Conservation (phyloP, 208 protist species). For the Trypanosoma platydactyli region DNA sequence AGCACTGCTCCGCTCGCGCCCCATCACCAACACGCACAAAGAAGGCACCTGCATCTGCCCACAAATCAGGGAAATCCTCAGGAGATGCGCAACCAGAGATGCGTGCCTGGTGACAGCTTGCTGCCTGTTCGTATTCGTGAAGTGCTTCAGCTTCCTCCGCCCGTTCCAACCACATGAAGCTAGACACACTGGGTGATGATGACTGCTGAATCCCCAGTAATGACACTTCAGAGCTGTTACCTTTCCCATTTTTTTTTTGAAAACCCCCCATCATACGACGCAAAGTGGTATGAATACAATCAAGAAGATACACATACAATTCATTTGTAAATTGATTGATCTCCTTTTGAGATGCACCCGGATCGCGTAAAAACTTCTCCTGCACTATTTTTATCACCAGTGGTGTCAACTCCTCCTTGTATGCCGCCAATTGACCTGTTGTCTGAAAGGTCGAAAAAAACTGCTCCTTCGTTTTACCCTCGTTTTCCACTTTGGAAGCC, state of each 20-base stretch:
- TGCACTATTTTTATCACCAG: slow-evolving; percentile 64
- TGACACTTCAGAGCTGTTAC: neutral
- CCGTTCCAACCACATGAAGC: slow-evolving; percentile 50
- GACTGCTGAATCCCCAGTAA: neutral
- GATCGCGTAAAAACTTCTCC: slow-evolving; percentile 51
- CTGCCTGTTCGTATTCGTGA: slow-evolving; percentile 56
- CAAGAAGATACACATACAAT: slow-evolving; percentile 87
- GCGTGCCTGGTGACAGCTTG: slow-evolving; percentile 77
- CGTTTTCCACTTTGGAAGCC: slow-evolving; percentile 4
- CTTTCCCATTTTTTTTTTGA: neutral
- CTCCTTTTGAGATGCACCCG: slow-evolving; percentile 34
- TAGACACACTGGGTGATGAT: neutral
- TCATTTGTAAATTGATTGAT: slow-evolving; percentile 77
- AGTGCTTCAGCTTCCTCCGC: slow-evolving; percentile 81
- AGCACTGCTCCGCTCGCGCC: slow-evolving; percentile 87
- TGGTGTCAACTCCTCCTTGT: slow-evolving; percentile 73
- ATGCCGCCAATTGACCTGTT: slow-evolving; percentile 66
- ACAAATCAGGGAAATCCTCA: slow-evolving; percentile 37
- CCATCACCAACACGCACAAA: slow-evolving; percentile 75
- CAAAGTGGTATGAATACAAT: slow-evolving; percentile 77
- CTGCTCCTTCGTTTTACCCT: slow-evolving; percentile 26
- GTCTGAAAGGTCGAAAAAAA: slow-evolving; percentile 70
- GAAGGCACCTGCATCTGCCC: slow-evolving; percentile 77
- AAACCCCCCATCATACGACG: slow-evolving; percentile 28
- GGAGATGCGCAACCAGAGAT: slow-evolving; percentile 38